Base-by-base conservation (phyloP, 2,329 filamentous ascomycete species). In the Diaporthe nobilis region DNA sequence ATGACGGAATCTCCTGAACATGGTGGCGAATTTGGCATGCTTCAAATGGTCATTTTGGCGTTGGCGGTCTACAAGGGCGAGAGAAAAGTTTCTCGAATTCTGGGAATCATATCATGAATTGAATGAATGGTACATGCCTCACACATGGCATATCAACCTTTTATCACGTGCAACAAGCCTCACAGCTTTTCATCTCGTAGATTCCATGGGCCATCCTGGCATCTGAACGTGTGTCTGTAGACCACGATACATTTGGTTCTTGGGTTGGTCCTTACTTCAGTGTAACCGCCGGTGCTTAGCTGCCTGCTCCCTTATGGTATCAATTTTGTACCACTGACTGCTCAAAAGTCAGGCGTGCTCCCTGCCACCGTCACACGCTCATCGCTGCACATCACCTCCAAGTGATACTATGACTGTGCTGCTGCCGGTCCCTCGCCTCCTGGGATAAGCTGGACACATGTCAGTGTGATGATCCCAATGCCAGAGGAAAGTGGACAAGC, bases 371-470 rank as follows among this genome's bases (percentile, higher is more conserved):
- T 15, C 34, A 53, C 65, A 55, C 13, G 15, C 9, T 22, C 47
- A 4, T 42, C 49, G 2, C 44, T 20, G 9, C 25, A 25, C 34
- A n/a, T 65, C 39, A 28, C 73, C 28, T 77, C 68, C 47, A 22
- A 25, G 65, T 4, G 49, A 70, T 39, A 55, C 49, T 55, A 79
- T 77, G 78, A 79, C 80, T 79, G 83, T 49, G 82, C 65, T 42
- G 47, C 79, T 28, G 85, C 86, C 17, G 94, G 94, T 5, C 94
- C 94, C 83, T 95, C 94, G 68, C 94, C 94, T 80, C 94, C 94
- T 4, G 94, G 94, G 81, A 95, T 95, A 84, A 95, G 88, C 93
- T 95, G 78, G 7, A 63, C 8, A 28, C 51, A 5, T 20, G 74
- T 82, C 51, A 81, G 76, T 25, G 28, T 37, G 15, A 28, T 42